Evolutionary conservation across 495 filamentous ascomycete species (phyloP).

Genomic region (Penicillium cosmopolitanum): DNA sequence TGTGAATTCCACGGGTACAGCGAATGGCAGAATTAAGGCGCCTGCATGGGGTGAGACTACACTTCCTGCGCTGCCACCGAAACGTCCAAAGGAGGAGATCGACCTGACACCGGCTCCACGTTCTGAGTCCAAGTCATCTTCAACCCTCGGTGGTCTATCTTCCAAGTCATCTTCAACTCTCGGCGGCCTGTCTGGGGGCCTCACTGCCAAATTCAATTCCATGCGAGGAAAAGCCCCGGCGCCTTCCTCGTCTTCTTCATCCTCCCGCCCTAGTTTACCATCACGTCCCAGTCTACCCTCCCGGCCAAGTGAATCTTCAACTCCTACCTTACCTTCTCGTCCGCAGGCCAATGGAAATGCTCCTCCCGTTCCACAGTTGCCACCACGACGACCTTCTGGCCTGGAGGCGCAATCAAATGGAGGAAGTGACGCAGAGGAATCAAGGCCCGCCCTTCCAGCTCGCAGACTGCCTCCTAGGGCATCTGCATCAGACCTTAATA

Average conservation of each 20-base stretch:
- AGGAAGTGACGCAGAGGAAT: constrained; percentile 15
- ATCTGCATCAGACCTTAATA: constrained; percentile 30
- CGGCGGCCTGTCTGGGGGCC: constrained; percentile 23
- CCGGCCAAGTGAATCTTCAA: not conserved
- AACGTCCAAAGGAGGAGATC: constrained; percentile 31
- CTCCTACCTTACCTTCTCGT: constrained; percentile 20
- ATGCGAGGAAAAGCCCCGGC: constrained; percentile 22
- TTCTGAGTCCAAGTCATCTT: constrained; percentile 24
- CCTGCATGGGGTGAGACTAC: constrained; percentile 51
- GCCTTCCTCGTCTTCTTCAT: constrained; percentile 20
- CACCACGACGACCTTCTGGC: constrained; percentile 36
- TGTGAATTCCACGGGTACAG: constrained; percentile 27
- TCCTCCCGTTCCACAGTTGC: constrained; percentile 31
- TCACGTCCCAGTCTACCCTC: constrained; percentile 14
- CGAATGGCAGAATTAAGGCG: constrained; percentile 35
- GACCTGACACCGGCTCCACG: constrained; percentile 23
- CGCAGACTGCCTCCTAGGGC: constrained; percentile 44
- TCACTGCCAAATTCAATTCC: constrained; percentile 26
- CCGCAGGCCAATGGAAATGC: constrained; percentile 5
- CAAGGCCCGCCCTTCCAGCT: constrained; percentile 19
- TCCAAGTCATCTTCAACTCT: constrained; percentile 18
- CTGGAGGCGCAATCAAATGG: constrained; percentile 22
- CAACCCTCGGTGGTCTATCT: constrained; percentile 21
- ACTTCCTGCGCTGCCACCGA: constrained; percentile 50
- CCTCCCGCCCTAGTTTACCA: constrained; percentile 20